Percentiles rank a stretch among this genome's conserved stretches.
phyloP scores from a whole-genome alignment of 495 filamentous ascomycete genomes.

The Copromyces sp. region DNA sequence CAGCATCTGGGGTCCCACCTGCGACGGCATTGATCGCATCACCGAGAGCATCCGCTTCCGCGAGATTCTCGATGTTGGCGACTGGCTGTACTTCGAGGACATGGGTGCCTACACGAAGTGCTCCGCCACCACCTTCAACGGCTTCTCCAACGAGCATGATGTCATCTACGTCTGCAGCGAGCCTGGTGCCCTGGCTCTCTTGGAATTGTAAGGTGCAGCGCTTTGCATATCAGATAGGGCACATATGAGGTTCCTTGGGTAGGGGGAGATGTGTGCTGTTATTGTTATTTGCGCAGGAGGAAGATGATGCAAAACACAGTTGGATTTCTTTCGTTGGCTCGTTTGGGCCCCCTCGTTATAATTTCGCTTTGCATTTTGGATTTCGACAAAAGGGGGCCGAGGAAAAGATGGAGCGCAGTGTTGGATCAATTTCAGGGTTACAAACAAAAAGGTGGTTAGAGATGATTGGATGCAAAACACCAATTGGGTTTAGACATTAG shows the following conservation, averaged over 20 bases:
- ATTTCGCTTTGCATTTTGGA: background rate
- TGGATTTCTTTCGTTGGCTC: background rate
- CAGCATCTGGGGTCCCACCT: constrained; percentile 97
- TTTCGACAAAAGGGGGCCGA: background rate
- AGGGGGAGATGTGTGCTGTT: background rate
- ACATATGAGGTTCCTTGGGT: background rate
- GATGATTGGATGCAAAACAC: background rate
- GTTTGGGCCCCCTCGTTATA: background rate
- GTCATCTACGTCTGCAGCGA: constrained; percentile 93
- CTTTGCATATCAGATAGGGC: background rate
- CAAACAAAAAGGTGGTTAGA: background rate
- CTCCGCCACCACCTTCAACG: constrained; percentile 96
- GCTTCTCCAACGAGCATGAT: constrained; percentile 87
- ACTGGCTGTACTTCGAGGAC: constrained; percentile 97
- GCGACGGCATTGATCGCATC: constrained; percentile 94
- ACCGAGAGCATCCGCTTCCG: constrained; percentile 62
- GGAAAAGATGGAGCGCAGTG: background rate
- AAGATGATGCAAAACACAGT: background rate
- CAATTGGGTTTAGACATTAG: background rate
- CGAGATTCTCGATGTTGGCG: constrained; percentile 71
- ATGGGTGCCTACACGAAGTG: constrained; percentile 99
- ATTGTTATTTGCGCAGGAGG: background rate
- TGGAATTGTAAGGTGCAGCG: constrained; percentile 28
- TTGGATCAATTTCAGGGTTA: background rate
- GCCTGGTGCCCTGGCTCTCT: constrained; percentile 67